Evolutionary conservation across 2,329 filamentous ascomycete genomes (phyloP), one percentile per base, ranked within the genome.

Genomic region (Madurella mycetomatis): DNA sequence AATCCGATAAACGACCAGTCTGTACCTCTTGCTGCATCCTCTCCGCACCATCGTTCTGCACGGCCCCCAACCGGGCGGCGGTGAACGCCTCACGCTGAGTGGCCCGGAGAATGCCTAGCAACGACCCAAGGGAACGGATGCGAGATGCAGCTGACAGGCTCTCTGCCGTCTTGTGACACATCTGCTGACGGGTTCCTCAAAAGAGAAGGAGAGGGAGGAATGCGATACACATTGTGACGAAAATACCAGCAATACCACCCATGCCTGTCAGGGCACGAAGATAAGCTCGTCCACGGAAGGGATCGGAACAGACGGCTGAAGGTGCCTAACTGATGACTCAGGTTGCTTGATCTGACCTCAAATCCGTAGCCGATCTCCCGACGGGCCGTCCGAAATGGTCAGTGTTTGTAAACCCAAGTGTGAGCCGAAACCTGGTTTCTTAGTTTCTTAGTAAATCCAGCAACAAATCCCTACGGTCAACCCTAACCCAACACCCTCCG

Each of bases 101-200:
- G 44, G 30, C 39, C 5, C 30, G 42, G 42, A 13, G n/a, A 51
- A 34, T 37, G 25, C 31, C 42, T 41, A 18, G 15, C 30, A 9
- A 5, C 30, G 56, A 58, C 56, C 53, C 53, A 48, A 53, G 54
- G 49, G 54, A 51, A 37, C 42, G 56, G 56, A 47, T 41, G 54
- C 46, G 48, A 46, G 16, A 51, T 56, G 54, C 56, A 56, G 56
- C 31, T 51, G 51, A 37, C 39, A 19, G 17, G 30, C n/a, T 31
- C 31, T 9, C 31, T 41, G 17, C 34, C 11, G 13, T 37, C 13
- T 41, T 49, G 49, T 39, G 18, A 9, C 5, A 47, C 39, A 37
- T 39, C 17, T 16, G 17, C 43, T 34, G 34, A 37, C 18, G 13
- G 13, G 39, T 12, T 34, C 32, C 30, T 9, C 16, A 30, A 48